These are phyloP conservation scores for Psidium guajava DNA, from an alignment of 345 rosid genomes.

Conservation along the genomic window DNA sequence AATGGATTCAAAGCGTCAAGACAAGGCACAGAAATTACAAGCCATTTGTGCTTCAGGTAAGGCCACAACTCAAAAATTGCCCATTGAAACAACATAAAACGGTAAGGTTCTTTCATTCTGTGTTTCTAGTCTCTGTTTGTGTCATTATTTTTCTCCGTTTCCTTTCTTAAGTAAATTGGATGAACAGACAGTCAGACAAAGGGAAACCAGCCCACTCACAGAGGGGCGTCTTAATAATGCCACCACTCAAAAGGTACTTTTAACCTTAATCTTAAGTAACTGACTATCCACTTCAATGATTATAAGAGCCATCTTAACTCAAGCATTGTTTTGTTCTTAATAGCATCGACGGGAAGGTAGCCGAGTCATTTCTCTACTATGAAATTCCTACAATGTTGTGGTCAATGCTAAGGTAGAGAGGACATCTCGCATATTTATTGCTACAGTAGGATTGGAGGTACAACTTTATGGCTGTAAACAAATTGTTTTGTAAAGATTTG, in stretches of 20 bases:
- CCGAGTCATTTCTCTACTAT: no score
- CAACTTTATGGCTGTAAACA: fast-evolving
- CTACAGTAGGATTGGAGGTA: not conserved
- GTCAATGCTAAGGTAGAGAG: not conserved
- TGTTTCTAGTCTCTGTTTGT: not conserved
- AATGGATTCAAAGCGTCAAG: not conserved
- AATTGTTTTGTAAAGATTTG: not conserved
- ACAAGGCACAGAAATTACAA: no score
- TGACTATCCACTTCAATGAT: fast-evolving
- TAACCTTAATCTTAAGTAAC: not conserved
- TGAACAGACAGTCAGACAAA: not conserved
- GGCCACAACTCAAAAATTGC: no score
- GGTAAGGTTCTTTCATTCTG: no score
- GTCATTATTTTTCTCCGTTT: not conserved
- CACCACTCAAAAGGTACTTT: not conserved
- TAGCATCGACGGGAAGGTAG: not conserved
- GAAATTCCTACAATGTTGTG: fast-evolving
- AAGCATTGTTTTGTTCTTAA: not conserved
- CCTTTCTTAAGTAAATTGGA: not conserved
- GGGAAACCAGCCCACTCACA: not conserved
- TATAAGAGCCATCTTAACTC: not conserved
- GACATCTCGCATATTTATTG: fast-evolving
- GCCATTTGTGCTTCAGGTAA: no score
- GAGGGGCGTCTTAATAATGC: not conserved
- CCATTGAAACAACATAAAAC: no score